Base-by-base conservation (phyloP, 768 basidiomycete species). In the Suillus weaverae region DNA sequence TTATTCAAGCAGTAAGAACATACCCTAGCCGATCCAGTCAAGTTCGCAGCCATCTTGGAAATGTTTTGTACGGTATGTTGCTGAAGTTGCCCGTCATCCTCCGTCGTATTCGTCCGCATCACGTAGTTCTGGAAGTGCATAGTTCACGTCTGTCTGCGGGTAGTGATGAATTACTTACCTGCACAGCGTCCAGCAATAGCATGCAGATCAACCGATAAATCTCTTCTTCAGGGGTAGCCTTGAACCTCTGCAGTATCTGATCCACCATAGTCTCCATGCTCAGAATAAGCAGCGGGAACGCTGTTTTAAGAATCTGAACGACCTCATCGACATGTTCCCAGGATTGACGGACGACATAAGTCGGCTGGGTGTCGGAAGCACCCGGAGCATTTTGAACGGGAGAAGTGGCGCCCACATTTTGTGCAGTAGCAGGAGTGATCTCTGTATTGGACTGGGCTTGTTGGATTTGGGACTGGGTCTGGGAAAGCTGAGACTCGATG, bases 241-340 rank as follows among this genome's bases (percentile, higher is more conserved):
- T 97, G 80, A 98, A 97, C 60, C 95, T 86, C 64, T 88, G 85
- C 26, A 88, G 84, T 68, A 99, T 91, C 77, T 98, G 95, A 69
- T 99, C 97, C 5, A 96, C 91, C 85, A 98, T 91, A 18, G 94
- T 96, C 79, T 99, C 97, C 83, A 99, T 83, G 63, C 95, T 97
- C 26, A 99, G 81, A 36, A 97, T 93, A 41, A 99, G 84, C 8
- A 99, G 84, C 0, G 97, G 97, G 83, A 96, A 97, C 0, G 94
- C 90, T 0, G 97, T 97, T 80, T 99, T 99, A 70, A 99, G 82
- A 43, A 94, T 89, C 73, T 95, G 91, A 48, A 95, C 86, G 64
- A 99, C 87, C 72, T 99, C 97, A 26, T 99, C 97, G 8, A 97
- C 88, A 70, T 91, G 85, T 62, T 99, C 97, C 85, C 88, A 93